These are phyloP conservation scores for Camellia granthamiana DNA, from an alignment of 148 eudicot species.

Conservation along the genomic window DNA sequence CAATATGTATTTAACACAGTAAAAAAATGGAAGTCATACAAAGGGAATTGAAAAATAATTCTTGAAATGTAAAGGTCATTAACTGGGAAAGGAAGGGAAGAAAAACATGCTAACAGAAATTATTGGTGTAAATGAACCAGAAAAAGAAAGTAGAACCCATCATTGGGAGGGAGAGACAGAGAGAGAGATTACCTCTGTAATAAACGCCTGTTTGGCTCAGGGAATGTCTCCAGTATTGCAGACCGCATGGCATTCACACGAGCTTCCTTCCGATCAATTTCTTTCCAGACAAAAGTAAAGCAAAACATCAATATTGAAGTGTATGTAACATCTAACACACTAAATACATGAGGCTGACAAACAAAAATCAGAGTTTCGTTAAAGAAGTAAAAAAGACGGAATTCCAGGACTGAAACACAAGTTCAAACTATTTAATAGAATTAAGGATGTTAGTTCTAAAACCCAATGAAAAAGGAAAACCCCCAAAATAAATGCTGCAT, in stretches of 20 bases:
- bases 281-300: conserved; percentile 34
- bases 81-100: not conserved
- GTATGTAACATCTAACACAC: not conserved
- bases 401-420: not conserved
- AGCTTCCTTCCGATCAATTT: conserved; percentile 80
- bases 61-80: not conserved
- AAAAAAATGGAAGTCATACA: too few species aligned
- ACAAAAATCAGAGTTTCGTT: not conserved
- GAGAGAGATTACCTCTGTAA: conserved; percentile 65
- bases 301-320: conserved; percentile 3
- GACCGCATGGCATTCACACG: conserved; percentile 81
- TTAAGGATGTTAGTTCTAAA: too few species aligned
- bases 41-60: not conserved
- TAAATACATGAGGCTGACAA: too few species aligned
- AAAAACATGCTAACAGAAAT: too few species aligned
- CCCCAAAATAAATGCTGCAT: not conserved
- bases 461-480: not conserved
- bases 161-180: not conserved
- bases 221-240: conserved; percentile 86
- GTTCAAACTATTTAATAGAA: not conserved
- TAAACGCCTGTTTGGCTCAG: conserved; percentile 95
- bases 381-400: not conserved
- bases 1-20: too few species aligned
- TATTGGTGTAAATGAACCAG: not conserved
- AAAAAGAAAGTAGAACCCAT: not conserved